phyloP scores from a whole-genome alignment of 257 asterid genomes.

The Petunia secreta region DNA sequence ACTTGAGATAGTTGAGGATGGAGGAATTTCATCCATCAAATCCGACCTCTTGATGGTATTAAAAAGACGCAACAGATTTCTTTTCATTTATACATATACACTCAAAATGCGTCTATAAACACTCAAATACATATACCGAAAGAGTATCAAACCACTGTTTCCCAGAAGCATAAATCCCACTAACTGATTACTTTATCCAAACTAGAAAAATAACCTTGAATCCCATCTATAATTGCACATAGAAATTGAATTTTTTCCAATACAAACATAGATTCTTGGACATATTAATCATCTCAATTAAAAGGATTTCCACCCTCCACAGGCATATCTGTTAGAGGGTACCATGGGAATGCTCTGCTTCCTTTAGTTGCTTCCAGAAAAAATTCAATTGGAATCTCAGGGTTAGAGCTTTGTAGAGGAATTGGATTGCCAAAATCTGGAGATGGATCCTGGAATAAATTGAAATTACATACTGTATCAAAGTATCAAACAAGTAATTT shows the following conservation, averaged over 20 bases:
- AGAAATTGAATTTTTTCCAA: not conserved
- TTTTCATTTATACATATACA: not conserved
- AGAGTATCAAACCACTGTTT: not conserved
- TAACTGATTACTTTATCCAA: not conserved
- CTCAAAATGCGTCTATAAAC: not conserved
- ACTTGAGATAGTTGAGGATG: too few relatives aligned
- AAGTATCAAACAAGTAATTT: too few relatives aligned
- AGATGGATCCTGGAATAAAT: constrained; percentile 43
- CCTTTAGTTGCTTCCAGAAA: constrained; percentile 70
- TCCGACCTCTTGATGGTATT: too few relatives aligned
- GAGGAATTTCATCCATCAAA: too few relatives aligned
- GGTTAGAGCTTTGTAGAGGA: constrained; percentile 53
- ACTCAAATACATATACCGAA: not conserved
- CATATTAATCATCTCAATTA: not conserved
- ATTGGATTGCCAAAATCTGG: constrained; percentile 43
- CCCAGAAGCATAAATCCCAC: not conserved
- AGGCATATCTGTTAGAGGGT: constrained; percentile 56
- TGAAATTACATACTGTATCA: too few relatives aligned
- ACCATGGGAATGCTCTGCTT: constrained; percentile 57
- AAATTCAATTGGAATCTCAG: constrained; percentile 49
- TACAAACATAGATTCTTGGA: not conserved
- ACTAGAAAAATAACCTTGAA: too few relatives aligned
- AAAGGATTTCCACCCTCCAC: constrained; percentile 44
- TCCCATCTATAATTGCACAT: not conserved
- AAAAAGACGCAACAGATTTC: too few relatives aligned